Percentiles rank a stretch among this genome's conserved stretches.
Evolutionary conservation across 768 basidiomycete species (phyloP).

Genomic region (Trametes sanguinea): DNA sequence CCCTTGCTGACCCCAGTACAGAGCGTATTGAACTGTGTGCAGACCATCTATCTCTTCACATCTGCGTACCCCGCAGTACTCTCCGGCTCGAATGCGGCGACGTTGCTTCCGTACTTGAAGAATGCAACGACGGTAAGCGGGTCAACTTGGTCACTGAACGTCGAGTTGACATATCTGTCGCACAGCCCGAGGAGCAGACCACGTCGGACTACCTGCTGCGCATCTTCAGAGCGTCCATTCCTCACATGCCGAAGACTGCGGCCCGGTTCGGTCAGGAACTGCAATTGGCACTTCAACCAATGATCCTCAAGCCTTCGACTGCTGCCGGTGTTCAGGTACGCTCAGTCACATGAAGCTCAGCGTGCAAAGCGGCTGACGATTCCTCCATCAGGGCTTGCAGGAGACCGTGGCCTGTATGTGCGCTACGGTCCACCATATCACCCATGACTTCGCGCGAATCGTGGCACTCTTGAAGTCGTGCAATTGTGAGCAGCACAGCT

Average conservation of each 20-base stretch:
- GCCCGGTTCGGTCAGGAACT: constrained; percentile 87
- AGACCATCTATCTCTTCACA: constrained; percentile 81
- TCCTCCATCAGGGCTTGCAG: constrained; percentile 65
- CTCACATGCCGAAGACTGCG: constrained; percentile 87
- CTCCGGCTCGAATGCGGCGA: constrained; percentile 81
- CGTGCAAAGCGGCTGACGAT: not conserved
- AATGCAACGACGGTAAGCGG: constrained; percentile 69
- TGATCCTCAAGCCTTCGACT: constrained; percentile 85
- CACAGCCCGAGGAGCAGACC: constrained; percentile 77
- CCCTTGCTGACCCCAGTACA: constrained; percentile 32
- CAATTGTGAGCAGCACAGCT: constrained; percentile 53
- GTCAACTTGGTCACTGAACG: not conserved
- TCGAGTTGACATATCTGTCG: constrained; percentile 5
- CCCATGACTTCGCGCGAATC: constrained; percentile 80
- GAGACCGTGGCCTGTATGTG: constrained; percentile 94
- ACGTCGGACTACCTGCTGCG: constrained; percentile 87
- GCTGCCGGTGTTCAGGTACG: constrained; percentile 66
- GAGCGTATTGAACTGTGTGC: constrained; percentile 82
- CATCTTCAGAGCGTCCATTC: constrained; percentile 83
- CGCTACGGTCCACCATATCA: constrained; percentile 78
- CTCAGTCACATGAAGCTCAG: not conserved
- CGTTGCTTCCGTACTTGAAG: constrained; percentile 88
- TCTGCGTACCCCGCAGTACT: constrained; percentile 83
- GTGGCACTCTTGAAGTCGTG: constrained; percentile 84
- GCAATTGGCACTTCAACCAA: constrained; percentile 78